Conservation (phyloP, 345 rosid genomes). For the Angophora floribunda region DNA sequence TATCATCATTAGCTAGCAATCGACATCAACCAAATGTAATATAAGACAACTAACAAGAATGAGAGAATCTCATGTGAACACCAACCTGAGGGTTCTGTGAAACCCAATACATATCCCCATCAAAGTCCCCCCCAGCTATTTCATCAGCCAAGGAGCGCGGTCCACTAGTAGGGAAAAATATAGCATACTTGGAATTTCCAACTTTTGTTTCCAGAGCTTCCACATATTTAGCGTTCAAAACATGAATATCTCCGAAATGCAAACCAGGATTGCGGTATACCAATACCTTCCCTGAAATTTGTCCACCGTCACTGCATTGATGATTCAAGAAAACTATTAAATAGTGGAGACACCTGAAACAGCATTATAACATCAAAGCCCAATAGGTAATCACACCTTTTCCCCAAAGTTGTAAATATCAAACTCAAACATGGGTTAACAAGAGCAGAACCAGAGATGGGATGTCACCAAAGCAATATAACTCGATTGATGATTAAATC, state of each 20-base stretch:
- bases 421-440: neutral
- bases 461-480: neutral
- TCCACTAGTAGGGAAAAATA: constrained; percentile 61
- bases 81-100: constrained; percentile 67
- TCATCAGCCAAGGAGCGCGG: constrained; percentile 72
- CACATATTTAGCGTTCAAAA: constrained; percentile 51
- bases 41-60: neutral
- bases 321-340: neutral
- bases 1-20: neutral
- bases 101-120: constrained; percentile 71
- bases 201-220: constrained; percentile 36
- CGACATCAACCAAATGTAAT: neutral
- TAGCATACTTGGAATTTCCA: constrained; percentile 72
- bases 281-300: constrained; percentile 62
- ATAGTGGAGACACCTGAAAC: neutral
- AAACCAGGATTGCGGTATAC: constrained; percentile 80
- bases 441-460: neutral
- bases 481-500: neutral
- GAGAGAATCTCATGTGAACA: neutral
- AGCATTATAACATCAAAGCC: neutral
- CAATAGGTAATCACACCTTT: neutral
- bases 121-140: constrained; percentile 75
- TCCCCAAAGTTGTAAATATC: neutral
- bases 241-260: constrained; percentile 82
- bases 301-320: constrained; percentile 50